Evolutionary conservation across 768 basidiomycete genomes (phyloP).

Genomic region (Sutorius australiensis): DNA sequence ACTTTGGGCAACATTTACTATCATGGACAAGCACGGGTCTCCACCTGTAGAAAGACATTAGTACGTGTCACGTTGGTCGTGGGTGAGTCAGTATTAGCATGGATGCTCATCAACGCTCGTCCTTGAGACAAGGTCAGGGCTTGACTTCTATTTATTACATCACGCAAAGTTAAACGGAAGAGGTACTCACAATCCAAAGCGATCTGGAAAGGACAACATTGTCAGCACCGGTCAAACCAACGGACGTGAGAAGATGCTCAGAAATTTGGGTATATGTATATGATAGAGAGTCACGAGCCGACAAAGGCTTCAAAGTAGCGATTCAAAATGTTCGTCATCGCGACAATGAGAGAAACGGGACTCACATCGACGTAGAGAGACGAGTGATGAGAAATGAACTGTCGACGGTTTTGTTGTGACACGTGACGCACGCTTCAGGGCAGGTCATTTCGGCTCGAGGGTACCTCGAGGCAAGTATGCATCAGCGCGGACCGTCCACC

Average conservation of each 20-base stretch:
- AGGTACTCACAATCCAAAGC: constrained; percentile 33
- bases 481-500: background rate
- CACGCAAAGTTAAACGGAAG: constrained; percentile 34
- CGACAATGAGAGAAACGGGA: constrained; percentile 16
- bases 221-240: constrained; percentile 12
- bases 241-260: constrained; percentile 40
- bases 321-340: constrained; percentile 73
- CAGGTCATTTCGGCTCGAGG: constrained; percentile 21
- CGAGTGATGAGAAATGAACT: background rate
- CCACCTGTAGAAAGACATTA: constrained; percentile 13
- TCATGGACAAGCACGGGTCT: background rate
- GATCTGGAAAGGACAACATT: background rate
- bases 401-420: constrained; percentile 16
- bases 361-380: constrained; percentile 25
- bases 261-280: constrained; percentile 98
- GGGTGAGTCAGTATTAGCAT: constrained; percentile 80
- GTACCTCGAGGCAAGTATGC: constrained; percentile 11
- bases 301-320: constrained; percentile 75
- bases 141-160: constrained; percentile 87
- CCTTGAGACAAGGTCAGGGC: constrained; percentile 78
- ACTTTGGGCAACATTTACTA: constrained; percentile 1
- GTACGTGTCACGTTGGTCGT: constrained; percentile 7
- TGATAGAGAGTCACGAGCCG: constrained; percentile 63
- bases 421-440: constrained; percentile 37
- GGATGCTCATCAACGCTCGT: constrained; percentile 71